Base-by-base conservation (phyloP, 371 early-diverging fungal genomes). In the Haplosporangium sp. region DNA sequence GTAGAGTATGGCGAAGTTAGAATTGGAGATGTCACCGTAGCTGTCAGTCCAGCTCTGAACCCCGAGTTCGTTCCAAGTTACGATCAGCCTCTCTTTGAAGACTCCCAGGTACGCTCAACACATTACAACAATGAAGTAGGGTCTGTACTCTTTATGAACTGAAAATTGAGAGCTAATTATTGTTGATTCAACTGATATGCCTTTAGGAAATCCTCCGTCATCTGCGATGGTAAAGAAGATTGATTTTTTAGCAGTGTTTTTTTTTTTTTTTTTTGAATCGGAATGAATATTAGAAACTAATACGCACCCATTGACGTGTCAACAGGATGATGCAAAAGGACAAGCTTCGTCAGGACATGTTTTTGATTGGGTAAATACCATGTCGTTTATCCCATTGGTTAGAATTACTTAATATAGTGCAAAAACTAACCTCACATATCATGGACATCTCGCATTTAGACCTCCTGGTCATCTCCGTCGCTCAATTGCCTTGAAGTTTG, bases 261-360 rank as follows among this genome's bases (percentile, higher is more conserved):
- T 27, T 27, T 27, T 27, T 27, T 27, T 27, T 27, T 27, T 27
- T 27, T 27, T 27, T 27, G 27, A 27, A 1, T 27, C 27, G 27
- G 27, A 27, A 27, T 0, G 27, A 27, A 50, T 50, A 50, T 50
- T n/a, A n/a, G n/a, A n/a, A 50, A 50, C 50, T 50, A 55, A 55
- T 9, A 20, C 3, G 34, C 9, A 20, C n/a, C 44, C 20, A 27
- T 45, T 45, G 45, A 47, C 20, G 11, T 52, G 61, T 15, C 52
- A 67, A 56, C 72, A 90, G 90, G 91, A 89, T 90, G 77, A 89
- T 90, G 90, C 89, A 90, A 77, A 91, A 91, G 62, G 91, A 89
- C 65, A 91, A 91, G 82, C 85, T 95, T 27, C 88, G 92, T 6
- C 96, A 95, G 88, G 96, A 95, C 74, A 92, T 94, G 71, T 95